Evolutionary conservation across 2,329 filamentous ascomycete genomes (phyloP).

Genomic region (Pseudogymnoascus sp.): DNA sequence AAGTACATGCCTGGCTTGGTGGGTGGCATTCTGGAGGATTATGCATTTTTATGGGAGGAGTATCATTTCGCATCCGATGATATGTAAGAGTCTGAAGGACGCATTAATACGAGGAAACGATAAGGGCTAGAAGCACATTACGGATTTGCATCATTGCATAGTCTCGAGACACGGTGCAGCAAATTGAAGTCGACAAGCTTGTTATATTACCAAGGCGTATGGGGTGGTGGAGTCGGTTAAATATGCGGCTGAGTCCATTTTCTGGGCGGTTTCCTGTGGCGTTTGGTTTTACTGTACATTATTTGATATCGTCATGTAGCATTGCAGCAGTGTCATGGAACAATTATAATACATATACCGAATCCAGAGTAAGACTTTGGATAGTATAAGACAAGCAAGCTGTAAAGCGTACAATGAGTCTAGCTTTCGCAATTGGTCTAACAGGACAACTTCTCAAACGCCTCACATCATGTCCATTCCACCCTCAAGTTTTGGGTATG

Average conservation of each 20-base stretch:
- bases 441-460: background rate
- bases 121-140: background rate
- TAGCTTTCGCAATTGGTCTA: background rate
- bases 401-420: background rate
- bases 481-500: background rate
- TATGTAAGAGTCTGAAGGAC: background rate
- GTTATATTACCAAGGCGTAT: background rate
- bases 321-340: background rate
- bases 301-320: background rate
- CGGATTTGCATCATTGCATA: background rate
- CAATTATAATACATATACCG: background rate
- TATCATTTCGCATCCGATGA: slow-evolving; percentile 63
- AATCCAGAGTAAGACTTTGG: background rate
- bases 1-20: slow-evolving; percentile 74
- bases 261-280: background rate
- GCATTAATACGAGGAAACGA: background rate
- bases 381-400: background rate
- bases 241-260: background rate
- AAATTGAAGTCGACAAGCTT: background rate
- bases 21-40: slow-evolving; percentile 83
- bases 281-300: background rate
- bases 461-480: background rate
- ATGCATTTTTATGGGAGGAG: slow-evolving; percentile 96
- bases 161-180: background rate
- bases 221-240: background rate